phyloP scores from a whole-genome alignment of 148 eudicot genomes.

The Spergularia marina region DNA sequence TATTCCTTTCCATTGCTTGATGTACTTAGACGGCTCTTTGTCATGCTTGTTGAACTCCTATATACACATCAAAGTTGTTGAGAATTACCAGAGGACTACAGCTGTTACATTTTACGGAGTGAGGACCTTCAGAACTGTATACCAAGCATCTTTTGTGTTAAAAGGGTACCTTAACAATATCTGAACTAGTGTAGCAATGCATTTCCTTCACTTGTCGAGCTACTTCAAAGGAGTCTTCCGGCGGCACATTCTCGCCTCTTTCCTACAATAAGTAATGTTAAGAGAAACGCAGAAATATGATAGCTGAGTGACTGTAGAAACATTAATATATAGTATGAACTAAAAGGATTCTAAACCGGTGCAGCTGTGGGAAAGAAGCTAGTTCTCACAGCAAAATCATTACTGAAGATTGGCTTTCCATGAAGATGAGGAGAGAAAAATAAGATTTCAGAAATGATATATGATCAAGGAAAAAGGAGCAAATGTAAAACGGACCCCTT shows the following conservation, averaged over 20 bases:
- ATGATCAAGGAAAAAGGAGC: background rate
- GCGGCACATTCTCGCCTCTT: constrained; percentile 97
- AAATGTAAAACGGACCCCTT: background rate
- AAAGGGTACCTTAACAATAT: constrained; percentile 75
- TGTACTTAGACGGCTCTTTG: constrained; percentile 84
- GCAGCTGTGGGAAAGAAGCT: background rate
- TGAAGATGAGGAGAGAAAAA: background rate
- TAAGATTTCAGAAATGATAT: background rate
- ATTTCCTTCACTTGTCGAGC: constrained; percentile 96
- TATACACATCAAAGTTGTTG: constrained; percentile 17
- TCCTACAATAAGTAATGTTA: constrained; percentile 50
- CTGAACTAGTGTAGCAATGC: constrained; percentile 92
- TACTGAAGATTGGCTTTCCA: background rate
- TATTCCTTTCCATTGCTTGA: constrained; percentile 93
- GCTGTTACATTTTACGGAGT: background rate
- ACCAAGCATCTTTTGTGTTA: background rate
- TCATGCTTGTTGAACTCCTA: constrained; percentile 99
- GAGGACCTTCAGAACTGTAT: background rate
- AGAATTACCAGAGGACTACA: constrained; percentile 3
- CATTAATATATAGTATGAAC: background rate
- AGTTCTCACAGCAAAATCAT: background rate
- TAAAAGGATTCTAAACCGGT: background rate
- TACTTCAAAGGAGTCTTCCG: constrained; percentile 94
- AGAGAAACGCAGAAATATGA: background rate
- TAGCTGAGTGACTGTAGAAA: background rate